phyloP scores from a whole-genome alignment of 345 rosid species.

The Brassica cretica region DNA sequence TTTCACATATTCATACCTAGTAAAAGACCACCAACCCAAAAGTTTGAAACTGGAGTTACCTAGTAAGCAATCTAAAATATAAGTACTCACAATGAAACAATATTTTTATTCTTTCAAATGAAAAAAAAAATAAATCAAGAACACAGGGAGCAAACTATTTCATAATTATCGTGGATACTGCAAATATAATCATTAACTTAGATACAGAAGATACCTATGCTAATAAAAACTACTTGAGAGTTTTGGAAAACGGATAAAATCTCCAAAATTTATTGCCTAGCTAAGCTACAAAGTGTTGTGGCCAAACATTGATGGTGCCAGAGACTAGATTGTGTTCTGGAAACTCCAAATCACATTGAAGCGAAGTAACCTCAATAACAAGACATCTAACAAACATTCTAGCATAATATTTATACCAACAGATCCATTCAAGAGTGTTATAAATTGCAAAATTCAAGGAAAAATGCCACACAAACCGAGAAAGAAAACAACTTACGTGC shows the following conservation, averaged over 20 bases:
- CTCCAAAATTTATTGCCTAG: slow-evolving; percentile 3
- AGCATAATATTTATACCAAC: slow-evolving; percentile 1
- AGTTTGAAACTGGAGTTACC: neutral
- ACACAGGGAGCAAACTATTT: neutral
- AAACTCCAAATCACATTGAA: slow-evolving; percentile 6
- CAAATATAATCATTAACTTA: neutral
- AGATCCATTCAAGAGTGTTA: neutral
- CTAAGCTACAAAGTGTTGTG: neutral
- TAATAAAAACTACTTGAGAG: neutral
- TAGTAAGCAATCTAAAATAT: slow-evolving; percentile 3
- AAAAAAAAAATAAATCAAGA: neutral
- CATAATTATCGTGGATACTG: neutral
- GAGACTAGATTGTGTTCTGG: neutral
- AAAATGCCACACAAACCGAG: neutral
- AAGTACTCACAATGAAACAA: neutral
- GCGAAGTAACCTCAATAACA: neutral
- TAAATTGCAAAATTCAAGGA: neutral
- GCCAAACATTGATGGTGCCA: neutral
- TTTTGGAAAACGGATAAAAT: neutral
- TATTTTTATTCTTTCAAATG: neutral
- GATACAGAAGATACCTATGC: neutral
- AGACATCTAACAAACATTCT: neutral
- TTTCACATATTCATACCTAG: neutral
- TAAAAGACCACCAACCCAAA: neutral
- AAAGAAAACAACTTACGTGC: slow-evolving; percentile 67